Evolutionary conservation across 1,284 basidiomycete species (phyloP).

Genomic region (Sphagnurus paluster): DNA sequence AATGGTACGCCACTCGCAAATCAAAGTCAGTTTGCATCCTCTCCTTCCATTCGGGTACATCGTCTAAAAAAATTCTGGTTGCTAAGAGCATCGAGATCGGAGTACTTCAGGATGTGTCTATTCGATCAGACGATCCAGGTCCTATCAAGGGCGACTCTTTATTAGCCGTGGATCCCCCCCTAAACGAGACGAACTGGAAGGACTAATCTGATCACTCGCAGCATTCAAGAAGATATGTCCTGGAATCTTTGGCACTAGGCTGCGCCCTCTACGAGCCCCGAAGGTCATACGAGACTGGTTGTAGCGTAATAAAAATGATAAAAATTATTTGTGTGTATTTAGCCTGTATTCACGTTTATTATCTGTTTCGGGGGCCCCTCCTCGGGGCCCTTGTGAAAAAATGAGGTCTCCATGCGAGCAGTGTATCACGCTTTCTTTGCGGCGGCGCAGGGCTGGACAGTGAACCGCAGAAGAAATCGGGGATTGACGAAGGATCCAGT

Average conservation of each 20-base stretch:
- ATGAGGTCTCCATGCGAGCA: background rate
- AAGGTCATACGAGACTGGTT: too few relatives aligned
- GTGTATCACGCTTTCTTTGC: too few relatives aligned
- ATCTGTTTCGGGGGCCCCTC: too few relatives aligned
- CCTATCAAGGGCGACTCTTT: background rate
- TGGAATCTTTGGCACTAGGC: too few relatives aligned
- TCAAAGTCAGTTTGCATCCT: background rate
- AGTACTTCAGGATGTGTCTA: slow-evolving; percentile 35
- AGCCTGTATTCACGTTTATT: too few relatives aligned
- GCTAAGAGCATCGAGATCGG: slow-evolving; percentile 33
- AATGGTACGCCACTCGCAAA: slow-evolving; percentile 18
- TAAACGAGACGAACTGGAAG: background rate
- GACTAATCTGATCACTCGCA: background rate
- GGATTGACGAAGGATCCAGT: too few relatives aligned
- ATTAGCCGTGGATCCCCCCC: background rate
- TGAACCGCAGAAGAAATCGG: too few relatives aligned
- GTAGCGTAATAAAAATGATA: too few relatives aligned
- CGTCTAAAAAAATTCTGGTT: background rate
- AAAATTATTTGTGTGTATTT: too few relatives aligned
- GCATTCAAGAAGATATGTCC: too few relatives aligned
- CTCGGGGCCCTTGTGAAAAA: too few relatives aligned
- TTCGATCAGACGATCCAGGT: slow-evolving; percentile 27
- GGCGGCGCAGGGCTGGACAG: too few relatives aligned
- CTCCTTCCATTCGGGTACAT: background rate
- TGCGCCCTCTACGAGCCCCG: background rate